A percentile compares a stretch with the other conserved stretches of the same genome.
These are phyloP conservation scores for Plasmodiophora brassicae DNA, from an alignment of 208 protist genomes.

Conservation along the genomic window DNA sequence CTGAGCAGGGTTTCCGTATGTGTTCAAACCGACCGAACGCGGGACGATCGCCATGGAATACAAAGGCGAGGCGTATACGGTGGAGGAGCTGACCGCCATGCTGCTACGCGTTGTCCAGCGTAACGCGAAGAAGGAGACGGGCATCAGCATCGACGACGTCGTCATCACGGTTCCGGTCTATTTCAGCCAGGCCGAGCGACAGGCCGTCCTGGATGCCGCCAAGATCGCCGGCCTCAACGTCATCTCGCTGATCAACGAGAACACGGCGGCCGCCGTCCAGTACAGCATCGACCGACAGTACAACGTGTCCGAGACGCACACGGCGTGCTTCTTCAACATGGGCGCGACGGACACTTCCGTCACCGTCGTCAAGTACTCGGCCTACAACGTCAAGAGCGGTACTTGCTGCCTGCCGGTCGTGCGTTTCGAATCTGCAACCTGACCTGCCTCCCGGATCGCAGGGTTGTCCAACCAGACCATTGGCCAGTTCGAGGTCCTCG, in stretches of 20 bases:
- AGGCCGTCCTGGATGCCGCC: slow-evolving; percentile 54
- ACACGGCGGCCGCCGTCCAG: slow-evolving; percentile 26
- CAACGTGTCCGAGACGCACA: background rate
- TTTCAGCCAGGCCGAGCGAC: slow-evolving; percentile 49
- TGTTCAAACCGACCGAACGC: background rate
- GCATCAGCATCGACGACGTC: background rate
- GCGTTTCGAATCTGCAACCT: background rate
- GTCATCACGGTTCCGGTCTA: slow-evolving; percentile 5
- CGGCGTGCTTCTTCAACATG: slow-evolving; percentile 20
- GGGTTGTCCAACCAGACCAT: background rate
- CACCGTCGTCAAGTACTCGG: background rate
- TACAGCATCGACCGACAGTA: background rate
- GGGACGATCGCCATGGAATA: background rate
- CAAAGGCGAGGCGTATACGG: background rate
- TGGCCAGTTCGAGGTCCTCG: background rate
- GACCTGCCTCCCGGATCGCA: background rate
- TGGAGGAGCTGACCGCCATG: slow-evolving; percentile 37
- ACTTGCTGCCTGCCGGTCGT: background rate
- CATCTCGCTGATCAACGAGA: slow-evolving; percentile 46
- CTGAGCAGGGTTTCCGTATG: background rate
- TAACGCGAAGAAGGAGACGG: background rate
- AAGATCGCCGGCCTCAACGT: slow-evolving; percentile 53
- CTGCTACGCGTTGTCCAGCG: background rate
- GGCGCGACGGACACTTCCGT: background rate
- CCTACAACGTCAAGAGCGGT: background rate